phyloP scores from a whole-genome alignment of 2,329 filamentous ascomycete species.

The Neofusicoccum umdonicola region DNA sequence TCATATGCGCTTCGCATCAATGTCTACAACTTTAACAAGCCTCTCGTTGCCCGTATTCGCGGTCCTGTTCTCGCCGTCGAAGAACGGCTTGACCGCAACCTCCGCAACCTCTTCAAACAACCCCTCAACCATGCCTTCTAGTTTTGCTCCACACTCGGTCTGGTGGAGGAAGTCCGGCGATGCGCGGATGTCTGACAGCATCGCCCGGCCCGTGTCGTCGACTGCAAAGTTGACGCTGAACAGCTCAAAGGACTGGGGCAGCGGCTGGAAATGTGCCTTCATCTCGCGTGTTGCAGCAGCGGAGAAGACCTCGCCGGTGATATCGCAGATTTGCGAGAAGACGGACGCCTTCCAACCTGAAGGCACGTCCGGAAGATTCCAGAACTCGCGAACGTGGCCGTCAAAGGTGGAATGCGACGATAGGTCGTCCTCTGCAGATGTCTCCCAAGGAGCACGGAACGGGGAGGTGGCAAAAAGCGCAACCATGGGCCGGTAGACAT shows the following conservation, averaged over 20 bases:
- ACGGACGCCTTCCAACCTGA: conserved; percentile 57
- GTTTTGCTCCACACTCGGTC: conserved; percentile 59
- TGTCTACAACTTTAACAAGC: conserved; percentile 44
- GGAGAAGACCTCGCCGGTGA: conserved; percentile 78
- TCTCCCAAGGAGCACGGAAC: conserved; percentile 64
- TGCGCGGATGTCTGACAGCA: neutral
- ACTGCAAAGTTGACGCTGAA: conserved; percentile 91
- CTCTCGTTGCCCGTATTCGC: conserved; percentile 21
- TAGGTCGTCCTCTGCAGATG: conserved; percentile 28
- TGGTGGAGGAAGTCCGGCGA: neutral
- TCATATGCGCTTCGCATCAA: conserved; percentile 43
- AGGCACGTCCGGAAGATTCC: conserved; percentile 55
- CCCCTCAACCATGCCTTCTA: conserved; percentile 68
- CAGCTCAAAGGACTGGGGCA: conserved; percentile 85
- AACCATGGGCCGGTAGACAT: conserved; percentile 87
- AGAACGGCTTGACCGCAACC: conserved; percentile 66
- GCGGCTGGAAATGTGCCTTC: conserved; percentile 85
- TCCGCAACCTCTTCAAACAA: conserved; percentile 75
- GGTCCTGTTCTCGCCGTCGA: conserved; percentile 38
- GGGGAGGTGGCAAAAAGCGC: conserved; percentile 80
- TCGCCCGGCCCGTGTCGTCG: neutral
- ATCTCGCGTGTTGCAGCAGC: conserved; percentile 73
- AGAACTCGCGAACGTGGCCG: conserved; percentile 72
- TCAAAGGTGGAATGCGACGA: conserved; percentile 39
- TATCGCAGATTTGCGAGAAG: conserved; percentile 68